Evolutionary conservation across 2,329 filamentous ascomycete species (phyloP), one percentile per base, ranked within the genome.

Genomic region (Pestalotiopsis sp.): DNA sequence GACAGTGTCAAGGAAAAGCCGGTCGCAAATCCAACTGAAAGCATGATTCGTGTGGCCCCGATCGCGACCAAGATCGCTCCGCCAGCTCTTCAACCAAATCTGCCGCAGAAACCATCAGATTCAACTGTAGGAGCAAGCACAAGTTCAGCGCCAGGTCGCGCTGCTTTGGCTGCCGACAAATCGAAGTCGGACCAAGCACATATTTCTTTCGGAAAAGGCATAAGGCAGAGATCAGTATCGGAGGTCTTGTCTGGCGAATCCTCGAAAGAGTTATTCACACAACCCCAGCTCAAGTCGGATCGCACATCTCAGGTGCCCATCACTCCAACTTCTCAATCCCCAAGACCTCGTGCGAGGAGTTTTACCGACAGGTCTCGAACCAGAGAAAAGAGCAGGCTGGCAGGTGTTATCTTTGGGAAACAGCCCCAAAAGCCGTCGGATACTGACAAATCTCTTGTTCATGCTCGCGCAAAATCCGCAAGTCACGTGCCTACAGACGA

Each of bases 341-440:
- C 74, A 1, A 75, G 74, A 68, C 65, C 70, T 49, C 74, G 68
- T 17, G 63, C 73, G 11, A 75, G 72, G 62, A 79, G 81, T 70
- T 79, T 83, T 38, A 75, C 82, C 41, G 83, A 81, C 57, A 85
- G 87, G 69, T 81, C 82, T 52, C 89, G 87, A 72, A 84, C 87
- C 39, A 87, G 84, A 71, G 85, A 88, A 65, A 91, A 90, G 75
- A 89, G 86, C 71, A 91, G 91, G 73, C 84, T 91, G 14, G 93
- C 91, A 1, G 93, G 90, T 0, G 93, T 96, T 3, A 86, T 95
- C 0, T 96, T 97, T 77, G 91, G 92, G 2, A 94, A 93, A 75
- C 89, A 90, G 67, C 82, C 82, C 1, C 83, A 84, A 72, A 84
- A 83, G 61, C 73, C 80, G 23, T 80, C 85, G 14, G 86, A 89